Percentiles rank a stretch among this genome's conserved stretches.
These are phyloP conservation scores for Coprinopsis sp. DNA, from an alignment of 768 basidiomycete species.

Conservation along the genomic window DNA sequence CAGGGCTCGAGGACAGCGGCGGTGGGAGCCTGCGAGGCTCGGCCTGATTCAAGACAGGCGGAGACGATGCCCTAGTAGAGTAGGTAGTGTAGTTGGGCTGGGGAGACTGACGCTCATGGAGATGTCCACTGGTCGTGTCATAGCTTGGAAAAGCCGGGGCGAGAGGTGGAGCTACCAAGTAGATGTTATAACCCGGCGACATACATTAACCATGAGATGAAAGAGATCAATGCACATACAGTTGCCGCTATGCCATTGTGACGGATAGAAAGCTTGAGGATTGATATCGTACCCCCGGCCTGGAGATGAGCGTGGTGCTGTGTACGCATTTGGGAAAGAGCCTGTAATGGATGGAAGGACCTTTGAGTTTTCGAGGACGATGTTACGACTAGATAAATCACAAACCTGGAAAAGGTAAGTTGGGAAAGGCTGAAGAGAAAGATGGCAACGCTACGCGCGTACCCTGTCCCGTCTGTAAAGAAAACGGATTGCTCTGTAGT, in stretches of 20 bases:
- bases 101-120: conserved; percentile 48
- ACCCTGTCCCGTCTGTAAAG: conserved; percentile 78
- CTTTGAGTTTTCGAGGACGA: conserved; percentile 52
- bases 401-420: conserved; percentile 89
- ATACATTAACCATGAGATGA: conserved; percentile 23
- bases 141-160: conserved; percentile 45
- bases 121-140: conserved; percentile 37
- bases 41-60: conserved; percentile 44
- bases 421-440: conserved; percentile 80
- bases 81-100: conserved; percentile 45
- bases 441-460: conserved; percentile 86
- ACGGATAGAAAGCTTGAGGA: conserved; percentile 40
- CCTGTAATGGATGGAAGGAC: conserved; percentile 51
- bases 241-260: conserved; percentile 36
- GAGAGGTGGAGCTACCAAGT: conserved; percentile 47
- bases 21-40: conserved; percentile 60
- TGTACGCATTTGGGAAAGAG: conserved; percentile 58
- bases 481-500: conserved; percentile 55
- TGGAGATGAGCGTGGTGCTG: conserved; percentile 62
- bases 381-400: conserved; percentile 50
- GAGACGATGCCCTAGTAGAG: conserved; percentile 36
- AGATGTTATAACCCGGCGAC: too few relatives aligned
- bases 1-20: conserved; percentile 37
- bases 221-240: conserved; percentile 37
- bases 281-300: conserved; percentile 52